A percentile compares a stretch with the other conserved stretches of the same genome.
phyloP scores from a whole-genome alignment of 2,329 filamentous ascomycete genomes.

The Drechslera avenae region DNA sequence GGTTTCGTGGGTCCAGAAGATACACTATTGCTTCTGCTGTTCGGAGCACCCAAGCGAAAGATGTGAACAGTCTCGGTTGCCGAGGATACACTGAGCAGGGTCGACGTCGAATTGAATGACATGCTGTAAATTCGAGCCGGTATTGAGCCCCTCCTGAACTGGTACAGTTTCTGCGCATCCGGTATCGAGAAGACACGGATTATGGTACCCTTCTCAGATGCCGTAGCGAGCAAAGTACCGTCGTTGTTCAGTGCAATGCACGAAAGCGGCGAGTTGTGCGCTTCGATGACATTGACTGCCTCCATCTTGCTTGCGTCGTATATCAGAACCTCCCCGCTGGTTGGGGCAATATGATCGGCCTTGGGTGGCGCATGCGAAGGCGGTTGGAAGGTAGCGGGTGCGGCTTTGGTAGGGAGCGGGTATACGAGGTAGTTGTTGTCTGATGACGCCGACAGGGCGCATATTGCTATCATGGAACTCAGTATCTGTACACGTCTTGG shows the following conservation, averaged over 20 bases:
- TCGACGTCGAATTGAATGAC: slow-evolving; percentile 96
- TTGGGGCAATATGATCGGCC: slow-evolving; percentile 74
- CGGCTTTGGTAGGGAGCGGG: slow-evolving; percentile 73
- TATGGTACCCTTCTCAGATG: slow-evolving; percentile 96
- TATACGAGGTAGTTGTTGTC: slow-evolving; percentile 97
- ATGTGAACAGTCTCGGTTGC: slow-evolving; percentile 97
- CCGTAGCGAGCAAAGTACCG: slow-evolving; percentile 87
- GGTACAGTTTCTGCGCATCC: slow-evolving; percentile 88
- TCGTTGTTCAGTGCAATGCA: slow-evolving; percentile 92
- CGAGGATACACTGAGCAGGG: slow-evolving; percentile 91
- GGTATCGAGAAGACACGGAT: slow-evolving; percentile 95
- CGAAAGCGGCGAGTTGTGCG: slow-evolving; percentile 88
- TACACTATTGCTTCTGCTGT: slow-evolving; percentile 43
- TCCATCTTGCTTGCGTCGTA: slow-evolving; percentile 90
- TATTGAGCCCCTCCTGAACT: slow-evolving; percentile 94
- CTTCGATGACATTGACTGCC: slow-evolving; percentile 93
- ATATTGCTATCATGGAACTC: slow-evolving; percentile 69
- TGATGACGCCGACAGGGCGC: slow-evolving; percentile 88
- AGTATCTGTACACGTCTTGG: slow-evolving; percentile 11
- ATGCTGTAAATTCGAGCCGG: slow-evolving; percentile 97
- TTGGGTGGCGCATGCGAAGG: slow-evolving; percentile 87
- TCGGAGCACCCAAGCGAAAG: slow-evolving; percentile 69
- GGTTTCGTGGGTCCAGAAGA: slow-evolving; percentile 34
- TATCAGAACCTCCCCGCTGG: slow-evolving; percentile 88
- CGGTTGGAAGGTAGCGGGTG: slow-evolving; percentile 57